phyloP scores from a whole-genome alignment of 2,329 filamentous ascomycete species.

The Helotiales sp. region DNA sequence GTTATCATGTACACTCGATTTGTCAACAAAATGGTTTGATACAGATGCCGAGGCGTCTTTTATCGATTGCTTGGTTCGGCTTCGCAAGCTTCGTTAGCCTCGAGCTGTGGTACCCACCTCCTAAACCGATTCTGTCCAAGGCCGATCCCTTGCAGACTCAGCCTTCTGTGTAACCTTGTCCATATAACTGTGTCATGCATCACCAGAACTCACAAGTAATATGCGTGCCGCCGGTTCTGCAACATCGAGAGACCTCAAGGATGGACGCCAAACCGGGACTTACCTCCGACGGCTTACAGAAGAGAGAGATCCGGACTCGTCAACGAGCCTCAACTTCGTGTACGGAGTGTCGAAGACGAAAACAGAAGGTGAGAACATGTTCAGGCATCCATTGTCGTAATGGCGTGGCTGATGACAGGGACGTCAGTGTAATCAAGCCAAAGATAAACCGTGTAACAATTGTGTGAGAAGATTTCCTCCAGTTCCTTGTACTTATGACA shows the following conservation, averaged over 20 bases:
- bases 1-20: too few relatives aligned
- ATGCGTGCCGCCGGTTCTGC: conserved; percentile 18
- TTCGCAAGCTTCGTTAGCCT: conserved; percentile 2
- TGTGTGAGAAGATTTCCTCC: conserved; percentile 35
- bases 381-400: not conserved
- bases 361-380: conserved; percentile 32
- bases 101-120: conserved; percentile 4
- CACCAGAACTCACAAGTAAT: conserved; percentile 16
- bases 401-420: conserved; percentile 20
- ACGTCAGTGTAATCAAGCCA: conserved; percentile 36
- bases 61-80: not conserved
- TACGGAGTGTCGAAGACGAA: conserved; percentile 34
- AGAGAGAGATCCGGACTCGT: conserved; percentile 28
- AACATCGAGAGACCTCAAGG: not conserved
- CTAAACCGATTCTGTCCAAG: not conserved
- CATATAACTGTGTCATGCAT: conserved; percentile 25
- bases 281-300: conserved; percentile 32
- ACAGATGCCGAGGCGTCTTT: not conserved
- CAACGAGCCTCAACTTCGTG: conserved; percentile 35
- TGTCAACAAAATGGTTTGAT: too few relatives aligned
- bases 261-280: conserved; percentile 20
- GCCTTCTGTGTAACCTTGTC: conserved; percentile 2
- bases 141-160: not conserved
- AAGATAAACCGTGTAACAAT: conserved; percentile 36
- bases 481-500: conserved; percentile 33